A percentile compares a stretch with the other conserved stretches of the same genome.
These are phyloP conservation scores for Alisma plantagoaquatica DNA, from an alignment of 106 monocot genomes.

Conservation along the genomic window DNA sequence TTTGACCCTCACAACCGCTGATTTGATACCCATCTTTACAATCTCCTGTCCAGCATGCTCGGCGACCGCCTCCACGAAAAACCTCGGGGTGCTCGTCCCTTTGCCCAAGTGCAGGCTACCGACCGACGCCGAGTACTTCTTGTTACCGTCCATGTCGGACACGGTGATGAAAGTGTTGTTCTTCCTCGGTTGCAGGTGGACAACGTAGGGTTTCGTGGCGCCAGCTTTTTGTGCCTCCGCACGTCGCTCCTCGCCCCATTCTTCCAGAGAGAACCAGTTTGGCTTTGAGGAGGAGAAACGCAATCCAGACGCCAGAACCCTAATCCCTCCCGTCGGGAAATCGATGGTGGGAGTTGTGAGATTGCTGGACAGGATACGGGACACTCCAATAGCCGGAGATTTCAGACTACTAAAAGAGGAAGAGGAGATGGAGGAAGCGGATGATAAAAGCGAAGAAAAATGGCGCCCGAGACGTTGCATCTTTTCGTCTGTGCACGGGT, in stretches of 20 bases:
- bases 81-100: conserved; percentile 11
- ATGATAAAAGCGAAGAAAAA: background rate
- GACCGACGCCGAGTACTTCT: conserved; percentile 16
- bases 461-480: background rate
- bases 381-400: too few relatives aligned
- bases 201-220: conserved; percentile 7
- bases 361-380: too few relatives aligned
- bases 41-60: conserved; percentile 15
- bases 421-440: background rate
- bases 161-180: conserved; percentile 26
- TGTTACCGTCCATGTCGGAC: conserved; percentile 17
- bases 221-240: background rate
- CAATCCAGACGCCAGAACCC: too few relatives aligned
- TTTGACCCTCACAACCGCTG: conserved; percentile 18
- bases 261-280: background rate
- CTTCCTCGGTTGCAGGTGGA: conserved; percentile 18
- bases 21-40: conserved; percentile 12
- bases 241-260: conserved; percentile 17
- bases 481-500: too few relatives aligned
- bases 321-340: too few relatives aligned
- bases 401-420: too few relatives aligned
- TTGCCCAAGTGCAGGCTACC: conserved; percentile 16
- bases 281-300: conserved; percentile 3
- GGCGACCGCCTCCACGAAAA: conserved; percentile 14
- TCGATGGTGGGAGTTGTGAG: background rate